Evolutionary conservation across 495 filamentous ascomycete genomes (phyloP), one percentile per base, ranked within the genome.

Genomic region (Parathielavia hyrcaniae): DNA sequence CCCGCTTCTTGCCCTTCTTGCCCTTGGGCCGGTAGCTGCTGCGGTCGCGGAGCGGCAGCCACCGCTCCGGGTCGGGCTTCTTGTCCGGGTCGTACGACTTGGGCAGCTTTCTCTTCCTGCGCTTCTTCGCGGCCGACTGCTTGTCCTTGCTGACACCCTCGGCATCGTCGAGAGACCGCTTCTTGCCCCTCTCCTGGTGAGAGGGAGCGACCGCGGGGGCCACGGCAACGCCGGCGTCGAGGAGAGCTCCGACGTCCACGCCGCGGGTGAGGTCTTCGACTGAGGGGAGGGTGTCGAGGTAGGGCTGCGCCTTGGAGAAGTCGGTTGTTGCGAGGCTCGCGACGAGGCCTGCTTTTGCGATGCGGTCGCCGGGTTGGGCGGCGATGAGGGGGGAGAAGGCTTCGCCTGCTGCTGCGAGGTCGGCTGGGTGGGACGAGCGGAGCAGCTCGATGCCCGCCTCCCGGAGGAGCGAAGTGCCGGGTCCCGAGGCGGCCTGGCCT

Each of bases 11-110:
- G 12, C 89, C 89, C 78, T 95, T 97, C 70, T 84, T 86, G 12
- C 91, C 90, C 74, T 95, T 95, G 14, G 91, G 91, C 50, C 86
- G 75, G 73, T 96, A 99, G 44, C 81, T 86, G 61, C 88, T 95
- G 16, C 93, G 80, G 66, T 99, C 93, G 49, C 85, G 81, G 56
- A 97, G 74, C 22, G 93, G 92, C 57, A 97, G 71, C 93, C 93
- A 99, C 49, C 93, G 75, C 72, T 99, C 95, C 1, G 88, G 86
- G 66, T 97, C 93, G 7, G 87, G 77, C 45, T 81, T 82, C 78
- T 90, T 96, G 64, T 74, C 80, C 38, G 77, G 75, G 35, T 75
- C 89, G 64, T 85, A 91, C 65, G 89, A 81, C 73, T 91, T 91
- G 19, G 91, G 90, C 50, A 95, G 75, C 66, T 86, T 86, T 48